phyloP scores from a whole-genome alignment of 495 filamentous ascomycete species.

The Penicilliopsis zonata region DNA sequence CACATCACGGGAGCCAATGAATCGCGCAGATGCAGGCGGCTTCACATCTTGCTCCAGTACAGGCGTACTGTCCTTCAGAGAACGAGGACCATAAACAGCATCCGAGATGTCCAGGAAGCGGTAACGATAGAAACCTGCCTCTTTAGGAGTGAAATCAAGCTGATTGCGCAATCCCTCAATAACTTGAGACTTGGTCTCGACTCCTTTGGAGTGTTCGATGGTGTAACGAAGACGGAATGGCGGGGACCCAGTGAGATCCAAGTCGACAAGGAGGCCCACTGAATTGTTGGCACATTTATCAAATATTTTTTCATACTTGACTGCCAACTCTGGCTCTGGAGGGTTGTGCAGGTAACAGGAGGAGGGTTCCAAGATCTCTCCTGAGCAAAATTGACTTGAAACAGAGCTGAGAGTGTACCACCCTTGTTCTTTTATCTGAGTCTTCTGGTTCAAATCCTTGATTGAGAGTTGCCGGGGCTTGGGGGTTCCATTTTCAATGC shows the following conservation, averaged over 20 bases:
- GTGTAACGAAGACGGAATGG: constrained; percentile 72
- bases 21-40: constrained; percentile 70
- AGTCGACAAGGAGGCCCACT: constrained; percentile 73
- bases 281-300: constrained; percentile 93
- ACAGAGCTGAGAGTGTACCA: constrained; percentile 75
- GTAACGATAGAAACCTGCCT: constrained; percentile 80
- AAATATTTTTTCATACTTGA: constrained; percentile 66
- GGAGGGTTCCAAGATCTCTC: constrained; percentile 83
- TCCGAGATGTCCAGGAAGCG: constrained; percentile 72
- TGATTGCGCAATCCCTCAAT: constrained; percentile 63
- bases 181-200: constrained; percentile 32
- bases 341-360: constrained; percentile 85
- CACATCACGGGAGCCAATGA: constrained; percentile 40
- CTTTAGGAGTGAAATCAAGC: constrained; percentile 66
- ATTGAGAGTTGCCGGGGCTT: constrained; percentile 31
- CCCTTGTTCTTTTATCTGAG: constrained; percentile 59
- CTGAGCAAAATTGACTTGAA: constrained; percentile 65
- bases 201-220: constrained; percentile 46
- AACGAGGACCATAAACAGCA: constrained; percentile 51
- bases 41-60: constrained; percentile 80
- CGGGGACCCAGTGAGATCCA: constrained; percentile 82
- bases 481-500: constrained; percentile 47
- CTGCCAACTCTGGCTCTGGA: constrained; percentile 65
- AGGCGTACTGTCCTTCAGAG: constrained; percentile 40
- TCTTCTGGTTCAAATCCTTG: constrained; percentile 22